Base-by-base conservation (phyloP, 2,329 filamentous ascomycete genomes). In the Penicillium decumbens region DNA sequence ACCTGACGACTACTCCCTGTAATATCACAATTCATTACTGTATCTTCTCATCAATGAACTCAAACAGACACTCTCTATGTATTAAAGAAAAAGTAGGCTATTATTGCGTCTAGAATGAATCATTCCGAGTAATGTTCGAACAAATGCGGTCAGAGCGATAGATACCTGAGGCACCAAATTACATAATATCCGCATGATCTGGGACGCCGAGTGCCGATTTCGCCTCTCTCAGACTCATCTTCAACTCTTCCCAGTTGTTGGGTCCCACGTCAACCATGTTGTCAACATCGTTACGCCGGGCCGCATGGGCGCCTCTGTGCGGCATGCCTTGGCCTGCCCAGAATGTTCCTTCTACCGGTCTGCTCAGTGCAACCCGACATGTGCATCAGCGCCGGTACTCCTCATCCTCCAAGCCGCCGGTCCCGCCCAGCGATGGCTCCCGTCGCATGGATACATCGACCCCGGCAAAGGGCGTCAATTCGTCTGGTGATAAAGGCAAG, bases 351-450 rank as follows among this genome's bases (percentile, higher is more conserved):
- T 63, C 65, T 18, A 62, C 60, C 54, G 59, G 61, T 45, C 54
- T 69, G 57, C 54, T 67, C 57, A 56, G 59, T 53, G 57, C 62
- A 49, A 65, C 65, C 50, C 65, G 65, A 41, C 61, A 64, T 60
- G 56, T 67, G 49, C 73, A 74, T 57, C 73, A 75, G 58, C 70
- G 72, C 53, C 70, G 73, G 49, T 74, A 75, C 63, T 76, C 74
- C 38, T 76, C 73, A 47, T 68, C 74, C 30, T 76, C 73, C n/a
- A 76, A 76, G 55, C 73, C 71, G 28, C 71, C 71, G 15, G 65
- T 70, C 35, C 71, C 71, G 29, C 71, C 73, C 3, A 76, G 72
- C 51, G 72, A 76, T 65, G 73, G 73, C 42, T 71, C 73, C 13
- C 64, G 67, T 39, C 65, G 64, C 18, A 60, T 73, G 51, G 71